Evolutionary conservation across 345 rosid species (phyloP), one percentile per base, ranked within the genome.

Genomic region (Moricandia arvensis): DNA sequence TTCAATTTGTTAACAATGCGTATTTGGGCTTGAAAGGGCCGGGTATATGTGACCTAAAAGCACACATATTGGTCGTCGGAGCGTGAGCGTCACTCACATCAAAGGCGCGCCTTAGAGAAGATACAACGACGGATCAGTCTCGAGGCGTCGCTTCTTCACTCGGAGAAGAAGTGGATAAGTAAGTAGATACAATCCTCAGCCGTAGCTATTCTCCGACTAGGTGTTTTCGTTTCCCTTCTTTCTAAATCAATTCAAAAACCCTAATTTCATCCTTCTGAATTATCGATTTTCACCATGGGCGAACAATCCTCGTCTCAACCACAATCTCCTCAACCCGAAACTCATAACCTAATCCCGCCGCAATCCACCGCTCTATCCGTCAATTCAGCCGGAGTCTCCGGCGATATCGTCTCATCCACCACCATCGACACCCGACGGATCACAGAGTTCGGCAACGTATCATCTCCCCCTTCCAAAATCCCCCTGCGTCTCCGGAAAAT

Each of bases 401-500:
- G 72, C 24, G 12, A 65, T 6, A 60, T 59, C 76, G 45, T 80
- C 59, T 55, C 75, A 26, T 55, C 76, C 4, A 57, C 78, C 71
- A 24, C 82, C 8, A 45, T 68, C 58, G 69, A 73, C 29, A 29
- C 71, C 13, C 63, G 61, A 43, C 69, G 74, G 35, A 16, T 80
- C 74, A 16, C 80, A 18, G 86, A 86, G 26, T 11, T 77, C 18
- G 51, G 69, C 62, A 71, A 74, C 68, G 74, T 75, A 1, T 58
- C 83, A 8, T 79, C 90, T 54, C 91, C 88, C 26, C 89, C 91
- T 5, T 72, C 97, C 45, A 91, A 93, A 86, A 91, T 91, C 71
- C 98, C 98, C 49, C 79, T 86, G 15, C 98, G 96, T 37, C 98
- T 97, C 51, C 87, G 93, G 1, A 88, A 91, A 82, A 81, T 88